Evolutionary conservation across 225 moss, liverwort and hornwort species (phyloP).

Genomic region (Asterella californica): DNA sequence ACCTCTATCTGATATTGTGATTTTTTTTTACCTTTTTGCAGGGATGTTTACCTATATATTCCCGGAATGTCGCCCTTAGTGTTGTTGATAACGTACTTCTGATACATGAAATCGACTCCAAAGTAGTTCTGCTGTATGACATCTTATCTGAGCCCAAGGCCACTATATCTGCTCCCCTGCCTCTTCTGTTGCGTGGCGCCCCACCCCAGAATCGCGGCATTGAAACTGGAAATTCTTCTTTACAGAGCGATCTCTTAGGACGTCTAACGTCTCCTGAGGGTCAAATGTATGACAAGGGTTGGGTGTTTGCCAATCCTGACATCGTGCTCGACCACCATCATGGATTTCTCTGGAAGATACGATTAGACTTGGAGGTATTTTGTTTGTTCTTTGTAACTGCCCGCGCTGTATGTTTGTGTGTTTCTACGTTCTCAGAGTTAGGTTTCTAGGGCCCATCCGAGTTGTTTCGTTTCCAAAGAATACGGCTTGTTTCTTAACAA

Average conservation of each 20-base stretch:
- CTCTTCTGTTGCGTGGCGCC: slow-evolving; percentile 68
- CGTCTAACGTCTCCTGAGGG: slow-evolving; percentile 48
- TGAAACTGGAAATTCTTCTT: slow-evolving; percentile 24
- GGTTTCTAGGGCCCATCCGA: background rate
- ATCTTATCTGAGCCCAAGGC: slow-evolving; percentile 73
- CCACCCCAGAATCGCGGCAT: slow-evolving; percentile 40
- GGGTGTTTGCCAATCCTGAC: slow-evolving; percentile 91
- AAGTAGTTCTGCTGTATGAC: slow-evolving; percentile 88
- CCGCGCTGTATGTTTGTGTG: background rate
- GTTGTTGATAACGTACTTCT: slow-evolving; percentile 95
- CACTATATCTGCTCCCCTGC: slow-evolving; percentile 87
- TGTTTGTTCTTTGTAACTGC: background rate
- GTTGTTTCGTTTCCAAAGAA: background rate
- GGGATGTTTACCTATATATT: slow-evolving; percentile 89
- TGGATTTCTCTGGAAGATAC: slow-evolving; percentile 83
- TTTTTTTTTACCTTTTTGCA: slow-evolving; percentile 37
- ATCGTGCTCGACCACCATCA: slow-evolving; percentile 77
- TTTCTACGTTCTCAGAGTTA: background rate
- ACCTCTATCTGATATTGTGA: slow-evolving; percentile 7
- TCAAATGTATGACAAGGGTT: slow-evolving; percentile 68
- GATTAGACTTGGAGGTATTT: slow-evolving; percentile 85
- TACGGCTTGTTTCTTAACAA: background rate
- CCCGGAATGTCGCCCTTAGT: slow-evolving; percentile 74
- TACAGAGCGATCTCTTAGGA: slow-evolving; percentile 31
- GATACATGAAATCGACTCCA: slow-evolving; percentile 88